Percentiles rank a stretch among this genome's conserved stretches.
Conservation (phyloP, 148 eudicot genomes). For the Pharnaceum exiguum region DNA sequence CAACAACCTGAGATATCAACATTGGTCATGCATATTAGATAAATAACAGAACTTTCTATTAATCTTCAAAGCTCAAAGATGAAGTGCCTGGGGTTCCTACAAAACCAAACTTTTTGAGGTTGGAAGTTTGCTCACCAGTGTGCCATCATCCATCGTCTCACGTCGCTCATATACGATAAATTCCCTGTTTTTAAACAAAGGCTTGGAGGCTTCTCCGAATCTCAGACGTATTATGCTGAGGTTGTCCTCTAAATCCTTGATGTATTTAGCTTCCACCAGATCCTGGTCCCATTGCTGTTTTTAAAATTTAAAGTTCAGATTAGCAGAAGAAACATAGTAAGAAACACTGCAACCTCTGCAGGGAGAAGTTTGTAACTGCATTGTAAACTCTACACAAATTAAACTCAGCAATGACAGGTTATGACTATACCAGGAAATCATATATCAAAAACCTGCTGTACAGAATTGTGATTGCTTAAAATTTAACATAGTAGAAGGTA, state of each 20-base stretch:
- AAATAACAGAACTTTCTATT: not conserved
- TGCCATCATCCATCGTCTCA: constrained; percentile 89
- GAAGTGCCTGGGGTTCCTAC: too few species aligned
- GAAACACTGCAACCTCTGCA: too few species aligned
- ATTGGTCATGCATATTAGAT: too few species aligned
- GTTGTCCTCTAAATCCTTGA: constrained; percentile 73
- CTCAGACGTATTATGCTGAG: constrained; percentile 67
- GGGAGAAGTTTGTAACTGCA: too few species aligned
- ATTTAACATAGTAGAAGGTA: too few species aligned
- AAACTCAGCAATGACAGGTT: too few species aligned
- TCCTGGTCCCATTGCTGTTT: constrained; percentile 85
- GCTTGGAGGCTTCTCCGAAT: constrained; percentile 72
- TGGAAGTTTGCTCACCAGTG: constrained; percentile 41
- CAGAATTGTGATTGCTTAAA: too few species aligned
- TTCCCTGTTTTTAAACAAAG: constrained; percentile 76
- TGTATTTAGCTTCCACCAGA: constrained; percentile 73
- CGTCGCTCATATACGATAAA: constrained; percentile 87
- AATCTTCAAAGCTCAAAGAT: too few species aligned
- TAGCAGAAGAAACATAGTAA: not conserved
- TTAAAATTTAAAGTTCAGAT: not conserved
- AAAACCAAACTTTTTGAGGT: not conserved
- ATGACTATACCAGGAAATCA: too few species aligned
- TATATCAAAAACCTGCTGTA: too few species aligned
- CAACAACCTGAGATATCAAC: constrained; percentile 52
- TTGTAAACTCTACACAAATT: too few species aligned